These are phyloP conservation scores for Pythium biforme DNA, from an alignment of 352 stramenopile genomes.

Conservation along the genomic window DNA sequence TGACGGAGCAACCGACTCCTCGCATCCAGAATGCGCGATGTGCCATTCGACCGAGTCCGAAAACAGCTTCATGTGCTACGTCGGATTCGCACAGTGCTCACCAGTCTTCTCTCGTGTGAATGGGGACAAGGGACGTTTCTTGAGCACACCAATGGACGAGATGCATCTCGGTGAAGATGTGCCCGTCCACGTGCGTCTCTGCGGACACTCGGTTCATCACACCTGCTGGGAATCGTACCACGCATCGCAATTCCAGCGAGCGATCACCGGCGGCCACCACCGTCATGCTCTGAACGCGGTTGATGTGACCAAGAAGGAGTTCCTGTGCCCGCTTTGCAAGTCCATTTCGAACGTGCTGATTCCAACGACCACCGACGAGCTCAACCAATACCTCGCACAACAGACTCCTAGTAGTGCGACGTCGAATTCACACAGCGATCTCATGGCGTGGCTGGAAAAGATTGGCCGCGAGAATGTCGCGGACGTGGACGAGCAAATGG, in stretches of 20 bases:
- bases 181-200: constrained; percentile 81
- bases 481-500: constrained; percentile 24
- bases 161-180: constrained; percentile 85
- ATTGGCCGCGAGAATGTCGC: constrained; percentile 10
- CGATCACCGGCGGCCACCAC: constrained; percentile 92
- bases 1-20: constrained; percentile 19
- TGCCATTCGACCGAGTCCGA: constrained; percentile 79
- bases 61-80: constrained; percentile 85
- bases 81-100: constrained; percentile 84
- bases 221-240: constrained; percentile 95
- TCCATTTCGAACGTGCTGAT: constrained; percentile 97
- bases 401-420: not conserved
- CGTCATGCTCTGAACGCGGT: constrained; percentile 91
- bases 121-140: constrained; percentile 45
- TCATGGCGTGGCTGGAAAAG: constrained; percentile 50
- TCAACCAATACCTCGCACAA: constrained; percentile 35
- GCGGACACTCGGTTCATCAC: constrained; percentile 94
- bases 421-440: constrained; percentile 17
- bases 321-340: constrained; percentile 96
- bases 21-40: constrained; percentile 75
- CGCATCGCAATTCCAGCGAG: constrained; percentile 92
- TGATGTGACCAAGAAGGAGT: constrained; percentile 96
- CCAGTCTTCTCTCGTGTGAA: constrained; percentile 72
- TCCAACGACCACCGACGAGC: constrained; percentile 68
- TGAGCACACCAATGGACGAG: constrained; percentile 83